Conservation (phyloP, 164 flowering plant species). For the Nelumbo lutea region DNA sequence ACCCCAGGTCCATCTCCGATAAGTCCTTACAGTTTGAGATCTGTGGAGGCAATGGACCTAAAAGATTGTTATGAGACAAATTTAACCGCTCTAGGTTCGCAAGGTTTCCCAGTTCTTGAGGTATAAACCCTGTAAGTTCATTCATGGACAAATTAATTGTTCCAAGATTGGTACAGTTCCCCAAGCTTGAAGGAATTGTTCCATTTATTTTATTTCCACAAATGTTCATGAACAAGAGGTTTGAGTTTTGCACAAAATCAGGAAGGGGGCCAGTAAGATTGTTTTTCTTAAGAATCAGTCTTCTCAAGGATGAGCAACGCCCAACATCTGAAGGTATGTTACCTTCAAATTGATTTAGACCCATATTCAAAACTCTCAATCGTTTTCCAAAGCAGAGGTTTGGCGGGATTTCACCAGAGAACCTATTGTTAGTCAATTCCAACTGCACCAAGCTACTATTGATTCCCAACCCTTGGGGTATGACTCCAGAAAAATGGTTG, state of each 20-base stretch:
- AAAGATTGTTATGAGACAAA: constrained; percentile 50
- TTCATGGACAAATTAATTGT: constrained; percentile 57
- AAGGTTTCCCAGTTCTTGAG: constrained; percentile 50
- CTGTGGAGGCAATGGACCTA: constrained; percentile 54
- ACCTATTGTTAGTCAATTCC: constrained; percentile 59
- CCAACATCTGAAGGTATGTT: constrained; percentile 60
- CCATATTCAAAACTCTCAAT: constrained; percentile 40
- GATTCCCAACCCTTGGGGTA: constrained; percentile 62
- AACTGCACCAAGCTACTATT: constrained; percentile 45
- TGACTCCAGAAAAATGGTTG: constrained; percentile 58
- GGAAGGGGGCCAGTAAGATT: constrained; percentile 60
- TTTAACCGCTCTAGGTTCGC: constrained; percentile 32
- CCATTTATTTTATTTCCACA: constrained; percentile 47
- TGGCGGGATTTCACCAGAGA: constrained; percentile 69
- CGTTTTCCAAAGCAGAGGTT: constrained; percentile 51
- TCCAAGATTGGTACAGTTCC: constrained; percentile 43
- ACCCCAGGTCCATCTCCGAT: constrained; percentile 44
- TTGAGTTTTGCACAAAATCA: constrained; percentile 29
- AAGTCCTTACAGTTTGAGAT: constrained; percentile 40
- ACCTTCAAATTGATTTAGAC: constrained; percentile 49
- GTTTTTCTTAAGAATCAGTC: constrained; percentile 52
- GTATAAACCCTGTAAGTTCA: constrained; percentile 53
- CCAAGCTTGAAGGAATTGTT: constrained; percentile 54
- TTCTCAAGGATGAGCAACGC: constrained; percentile 44
- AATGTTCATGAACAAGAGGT: constrained; percentile 37